Conservation (phyloP, 148 eudicot genomes). For the Arctostaphylos glauca region DNA sequence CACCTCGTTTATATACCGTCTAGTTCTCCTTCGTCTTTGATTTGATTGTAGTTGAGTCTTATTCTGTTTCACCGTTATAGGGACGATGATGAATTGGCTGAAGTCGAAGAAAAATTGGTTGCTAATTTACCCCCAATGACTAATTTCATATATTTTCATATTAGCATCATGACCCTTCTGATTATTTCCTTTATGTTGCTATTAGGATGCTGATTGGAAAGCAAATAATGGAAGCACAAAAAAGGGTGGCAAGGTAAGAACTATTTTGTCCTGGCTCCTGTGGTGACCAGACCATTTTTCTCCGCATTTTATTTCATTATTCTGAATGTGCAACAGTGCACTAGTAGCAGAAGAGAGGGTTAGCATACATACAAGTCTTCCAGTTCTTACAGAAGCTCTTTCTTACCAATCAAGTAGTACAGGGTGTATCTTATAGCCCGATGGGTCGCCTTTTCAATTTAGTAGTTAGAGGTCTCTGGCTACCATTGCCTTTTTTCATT, state of each 20-base stretch:
- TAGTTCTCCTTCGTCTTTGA: background rate
- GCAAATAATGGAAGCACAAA: conserved; percentile 41
- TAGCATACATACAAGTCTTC: background rate
- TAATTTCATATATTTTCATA: conserved; percentile 8
- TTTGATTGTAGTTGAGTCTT: conserved; percentile 16
- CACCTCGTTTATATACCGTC: background rate
- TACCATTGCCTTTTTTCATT: too few species aligned
- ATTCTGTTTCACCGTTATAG: conserved; percentile 35
- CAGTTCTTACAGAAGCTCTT: too few species aligned
- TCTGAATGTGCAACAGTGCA: background rate
- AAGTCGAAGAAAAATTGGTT: conserved; percentile 94
- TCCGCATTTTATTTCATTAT: background rate
- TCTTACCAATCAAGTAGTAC: too few species aligned
- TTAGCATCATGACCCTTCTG: conserved; percentile 8
- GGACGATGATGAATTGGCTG: conserved; percentile 78
- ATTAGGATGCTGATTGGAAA: conserved; percentile 80
- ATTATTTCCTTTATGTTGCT: conserved; percentile 18
- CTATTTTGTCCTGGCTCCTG: background rate
- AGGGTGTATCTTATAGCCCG: too few species aligned
- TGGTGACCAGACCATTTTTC: background rate
- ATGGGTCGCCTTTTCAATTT: too few species aligned
- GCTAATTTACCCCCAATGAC: conserved; percentile 14
- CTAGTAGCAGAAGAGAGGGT: background rate
- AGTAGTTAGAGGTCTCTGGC: too few species aligned
- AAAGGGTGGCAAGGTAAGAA: conserved; percentile 55